Base-by-base conservation (phyloP, 176 grass and related monocot species). In the Zoysia pacifica region DNA sequence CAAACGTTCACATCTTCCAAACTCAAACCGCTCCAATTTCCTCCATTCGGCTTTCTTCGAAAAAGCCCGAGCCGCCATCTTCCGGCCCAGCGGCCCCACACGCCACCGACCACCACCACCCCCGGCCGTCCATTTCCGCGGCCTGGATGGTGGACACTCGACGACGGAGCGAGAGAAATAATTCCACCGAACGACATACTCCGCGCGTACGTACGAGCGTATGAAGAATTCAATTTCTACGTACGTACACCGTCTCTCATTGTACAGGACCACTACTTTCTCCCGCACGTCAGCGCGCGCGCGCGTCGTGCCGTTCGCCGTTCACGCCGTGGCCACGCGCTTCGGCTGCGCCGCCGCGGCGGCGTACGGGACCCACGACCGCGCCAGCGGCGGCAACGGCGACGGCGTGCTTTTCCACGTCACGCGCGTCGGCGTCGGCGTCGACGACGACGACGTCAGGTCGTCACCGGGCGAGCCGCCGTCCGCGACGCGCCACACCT, bases 401-500 rank as follows among this genome's bases (percentile, higher is more conserved):
- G 54, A 9, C 2, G 41, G 4, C 18, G 7, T 9, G 62, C 41
- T 52, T 2, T 38, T 69, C 70, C 75, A 48, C 20, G 0, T 6
- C 15, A 58, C 18, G 16, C 37, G 18, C 18, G 73, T 18, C 38
- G 47, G 46, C 79, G 73, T n/a, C n/a, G n/a, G 56, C 72, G 85
- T 76, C 40, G 28, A 7, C 16, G 76, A 16, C 1, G 76, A 37
- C 1, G 64, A 55, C 37, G 1, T 42, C 39, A 20, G 11, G 11
- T 10, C 3, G 15, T 11, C 46, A 28, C 28, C 28, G 4, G 35
- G 28, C 8, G 58, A 5, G 60, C 10, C 62, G 12, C 2, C 41
- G 2, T 42, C 80, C 37, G 81, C 50, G 1, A 95, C 96, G 7
- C 87, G 80, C 96, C 93, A 97, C 37, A 91, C 86, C 77, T 97